A percentile compares a stretch with the other conserved stretches of the same genome.
Evolutionary conservation across 345 rosid genomes (phyloP).

Genomic region (Syzygium aromaticum): DNA sequence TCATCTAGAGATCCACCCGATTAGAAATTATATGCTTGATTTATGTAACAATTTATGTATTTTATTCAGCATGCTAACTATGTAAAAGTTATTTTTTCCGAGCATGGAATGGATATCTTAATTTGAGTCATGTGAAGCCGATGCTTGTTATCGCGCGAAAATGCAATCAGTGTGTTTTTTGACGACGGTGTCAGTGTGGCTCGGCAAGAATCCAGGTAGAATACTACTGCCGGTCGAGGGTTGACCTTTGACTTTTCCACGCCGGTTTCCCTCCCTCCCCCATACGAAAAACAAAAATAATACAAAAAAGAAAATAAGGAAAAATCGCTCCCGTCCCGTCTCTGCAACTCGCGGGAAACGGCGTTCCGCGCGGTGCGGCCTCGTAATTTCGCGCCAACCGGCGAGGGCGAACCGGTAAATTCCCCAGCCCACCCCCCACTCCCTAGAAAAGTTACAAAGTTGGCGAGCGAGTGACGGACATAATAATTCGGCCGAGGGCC

Average conservation of each 20-base stretch:
- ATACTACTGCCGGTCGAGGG: not conserved
- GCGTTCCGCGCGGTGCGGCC: not conserved
- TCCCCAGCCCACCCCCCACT: not conserved
- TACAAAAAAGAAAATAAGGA: not conserved
- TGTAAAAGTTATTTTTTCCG: not conserved
- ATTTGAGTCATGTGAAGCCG: not conserved
- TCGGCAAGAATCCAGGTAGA: not conserved
- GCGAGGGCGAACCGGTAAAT: not conserved
- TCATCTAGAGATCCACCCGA: not conserved
- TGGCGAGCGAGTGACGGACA: constrained; percentile 27
- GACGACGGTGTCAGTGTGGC: not conserved
- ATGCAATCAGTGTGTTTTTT: not conserved
- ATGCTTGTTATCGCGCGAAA: not conserved
- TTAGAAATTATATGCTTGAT: not conserved
- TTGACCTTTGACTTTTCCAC: constrained; percentile 52
- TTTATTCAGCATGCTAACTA: not conserved
- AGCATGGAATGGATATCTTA: not conserved
- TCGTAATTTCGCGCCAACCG: constrained; percentile 4
- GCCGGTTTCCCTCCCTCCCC: constrained; percentile 14
- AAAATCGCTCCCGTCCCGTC: constrained; percentile 34
- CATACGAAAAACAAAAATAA: not conserved
- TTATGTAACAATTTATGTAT: not conserved
- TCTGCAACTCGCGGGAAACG: constrained; percentile 14
- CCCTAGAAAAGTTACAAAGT: constrained; percentile 25
- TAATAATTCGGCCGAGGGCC: constrained; percentile 12